Conservation (phyloP, 2,329 filamentous ascomycete species). For the Penicillium hesseltinei region DNA sequence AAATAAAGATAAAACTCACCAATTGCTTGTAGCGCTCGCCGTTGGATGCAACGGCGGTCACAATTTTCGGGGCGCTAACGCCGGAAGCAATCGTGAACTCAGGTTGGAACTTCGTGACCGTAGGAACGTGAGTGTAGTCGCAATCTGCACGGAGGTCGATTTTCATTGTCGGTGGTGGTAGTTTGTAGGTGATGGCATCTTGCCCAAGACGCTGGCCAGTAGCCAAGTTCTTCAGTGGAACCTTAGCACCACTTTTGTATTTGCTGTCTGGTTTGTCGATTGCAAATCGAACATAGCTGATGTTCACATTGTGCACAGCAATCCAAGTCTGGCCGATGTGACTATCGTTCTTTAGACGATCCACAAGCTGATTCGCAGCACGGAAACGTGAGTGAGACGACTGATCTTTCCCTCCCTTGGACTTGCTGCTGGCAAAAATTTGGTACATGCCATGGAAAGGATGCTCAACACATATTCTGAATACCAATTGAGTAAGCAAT, state of each 20-base stretch:
- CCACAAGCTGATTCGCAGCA: slow-evolving; percentile 69
- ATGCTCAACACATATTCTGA: slow-evolving; percentile 84
- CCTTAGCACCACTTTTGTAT: slow-evolving; percentile 66
- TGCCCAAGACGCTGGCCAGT: slow-evolving; percentile 64
- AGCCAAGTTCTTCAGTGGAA: slow-evolving; percentile 61
- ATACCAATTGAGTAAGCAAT: slow-evolving; percentile 70
- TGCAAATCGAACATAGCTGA: slow-evolving; percentile 55
- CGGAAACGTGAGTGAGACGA: slow-evolving; percentile 69
- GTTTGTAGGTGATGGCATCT: slow-evolving; percentile 61
- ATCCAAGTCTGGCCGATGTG: slow-evolving; percentile 61
- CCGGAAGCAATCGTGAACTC: slow-evolving; percentile 84
- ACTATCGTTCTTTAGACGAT: slow-evolving; percentile 56
- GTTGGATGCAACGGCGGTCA: slow-evolving; percentile 75
- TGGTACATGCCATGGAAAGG: slow-evolving; percentile 98
- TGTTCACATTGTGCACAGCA: slow-evolving; percentile 71
- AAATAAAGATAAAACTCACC: slow-evolving; percentile 44
- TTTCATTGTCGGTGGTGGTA: slow-evolving; percentile 88
- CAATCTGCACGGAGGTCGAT: slow-evolving; percentile 70
- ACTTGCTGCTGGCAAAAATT: slow-evolving; percentile 78
- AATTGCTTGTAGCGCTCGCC: slow-evolving; percentile 82
- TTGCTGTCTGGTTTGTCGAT: slow-evolving; percentile 52
- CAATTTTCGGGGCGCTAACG: slow-evolving; percentile 88
- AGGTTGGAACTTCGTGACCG: slow-evolving; percentile 68
- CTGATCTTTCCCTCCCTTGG: slow-evolving; percentile 66
- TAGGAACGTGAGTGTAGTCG: slow-evolving; percentile 74